phyloP scores from a whole-genome alignment of 306 rosid genomes.

The Fagus sylvatica region DNA sequence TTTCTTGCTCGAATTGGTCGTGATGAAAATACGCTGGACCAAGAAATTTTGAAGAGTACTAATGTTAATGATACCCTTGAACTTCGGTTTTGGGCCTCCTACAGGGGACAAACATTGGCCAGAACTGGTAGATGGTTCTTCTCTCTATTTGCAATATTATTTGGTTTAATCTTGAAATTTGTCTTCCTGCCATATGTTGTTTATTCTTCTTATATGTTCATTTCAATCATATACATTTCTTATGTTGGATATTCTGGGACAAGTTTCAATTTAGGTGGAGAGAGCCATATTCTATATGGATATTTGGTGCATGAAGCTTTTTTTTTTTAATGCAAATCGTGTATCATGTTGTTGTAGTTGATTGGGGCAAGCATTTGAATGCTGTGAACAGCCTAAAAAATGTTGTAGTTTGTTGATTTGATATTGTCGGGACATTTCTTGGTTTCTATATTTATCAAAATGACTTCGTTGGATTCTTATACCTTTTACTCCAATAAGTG shows the following conservation, averaged over 20 bases:
- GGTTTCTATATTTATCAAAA: not conserved
- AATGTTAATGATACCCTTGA: constrained; percentile 84
- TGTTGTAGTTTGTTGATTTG: not conserved
- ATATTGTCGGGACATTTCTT: not conserved
- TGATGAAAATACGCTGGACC: constrained; percentile 65
- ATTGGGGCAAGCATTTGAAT: not conserved
- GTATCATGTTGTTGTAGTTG: not conserved
- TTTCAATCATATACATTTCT: not conserved
- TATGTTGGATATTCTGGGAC: no score
- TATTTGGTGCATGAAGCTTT: no score
- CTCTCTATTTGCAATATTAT: constrained; percentile 9
- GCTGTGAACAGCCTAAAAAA: not conserved
- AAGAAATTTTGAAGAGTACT: constrained; percentile 53
- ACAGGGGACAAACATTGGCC: constrained; percentile 93
- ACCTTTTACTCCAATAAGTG: not conserved
- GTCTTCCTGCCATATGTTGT: not conserved
- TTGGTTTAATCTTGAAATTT: not conserved
- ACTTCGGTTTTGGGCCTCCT: constrained; percentile 95
- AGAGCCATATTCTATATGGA: no score
- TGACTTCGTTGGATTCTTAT: not conserved
- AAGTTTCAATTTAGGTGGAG: no score
- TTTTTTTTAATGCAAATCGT: no score
- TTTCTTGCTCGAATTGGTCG: constrained; percentile 88
- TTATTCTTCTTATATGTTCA: not conserved
- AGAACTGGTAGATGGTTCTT: constrained; percentile 72